phyloP scores from a whole-genome alignment of 2,329 filamentous ascomycete species.

The Trichoderma sp. region DNA sequence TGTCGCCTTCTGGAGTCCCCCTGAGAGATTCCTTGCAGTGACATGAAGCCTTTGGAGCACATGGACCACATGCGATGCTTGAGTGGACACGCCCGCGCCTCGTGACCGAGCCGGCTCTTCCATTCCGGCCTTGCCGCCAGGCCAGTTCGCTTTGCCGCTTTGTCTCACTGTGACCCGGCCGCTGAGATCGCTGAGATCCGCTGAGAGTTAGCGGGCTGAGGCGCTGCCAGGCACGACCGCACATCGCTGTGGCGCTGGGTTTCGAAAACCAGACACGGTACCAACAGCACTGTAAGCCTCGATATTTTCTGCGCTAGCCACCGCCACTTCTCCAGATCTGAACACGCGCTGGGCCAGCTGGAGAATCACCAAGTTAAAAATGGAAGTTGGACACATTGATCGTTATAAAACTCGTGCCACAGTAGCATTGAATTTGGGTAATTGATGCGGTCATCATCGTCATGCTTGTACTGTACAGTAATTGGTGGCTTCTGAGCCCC shows the following conservation, averaged over 20 bases:
- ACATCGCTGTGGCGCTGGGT: background rate
- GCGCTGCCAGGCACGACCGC: background rate
- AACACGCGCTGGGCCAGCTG: background rate
- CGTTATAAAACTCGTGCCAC: background rate
- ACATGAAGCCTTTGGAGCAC: background rate
- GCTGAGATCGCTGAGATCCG: background rate
- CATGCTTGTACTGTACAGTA: background rate
- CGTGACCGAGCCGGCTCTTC: constrained; percentile 15
- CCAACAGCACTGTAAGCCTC: constrained; percentile 5
- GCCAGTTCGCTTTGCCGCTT: background rate
- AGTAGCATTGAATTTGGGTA: background rate
- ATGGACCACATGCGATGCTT: constrained; percentile 18
- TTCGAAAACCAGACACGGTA: background rate
- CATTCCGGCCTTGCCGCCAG: constrained; percentile 14
- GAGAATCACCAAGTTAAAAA: background rate
- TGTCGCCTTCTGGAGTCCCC: background rate
- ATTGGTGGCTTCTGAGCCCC: background rate
- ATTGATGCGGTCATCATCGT: background rate
- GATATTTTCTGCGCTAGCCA: background rate
- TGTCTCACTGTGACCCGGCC: constrained; percentile 2
- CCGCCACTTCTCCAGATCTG: background rate
- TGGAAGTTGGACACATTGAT: background rate
- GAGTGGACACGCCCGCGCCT: constrained; percentile 21
- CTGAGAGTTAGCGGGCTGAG: background rate
- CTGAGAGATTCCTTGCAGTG: constrained; percentile 13